A percentile compares a stretch with the other conserved stretches of the same genome.
Conservation (phyloP, 179 eudicot genomes). For the Sideroxylon spinosum region DNA sequence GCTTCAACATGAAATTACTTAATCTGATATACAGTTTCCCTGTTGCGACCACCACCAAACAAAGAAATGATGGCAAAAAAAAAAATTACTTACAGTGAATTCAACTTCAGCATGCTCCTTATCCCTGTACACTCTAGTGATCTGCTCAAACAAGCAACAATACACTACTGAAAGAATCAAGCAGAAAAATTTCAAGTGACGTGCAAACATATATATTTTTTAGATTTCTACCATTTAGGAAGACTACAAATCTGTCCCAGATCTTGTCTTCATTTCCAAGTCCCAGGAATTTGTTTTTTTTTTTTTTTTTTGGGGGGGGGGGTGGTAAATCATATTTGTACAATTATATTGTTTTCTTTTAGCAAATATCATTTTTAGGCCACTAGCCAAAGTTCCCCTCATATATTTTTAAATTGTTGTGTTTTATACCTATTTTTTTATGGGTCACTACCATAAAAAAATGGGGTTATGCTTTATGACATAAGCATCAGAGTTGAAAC, state of each 20-base stretch:
- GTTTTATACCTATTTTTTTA: no score
- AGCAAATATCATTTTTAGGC: not conserved
- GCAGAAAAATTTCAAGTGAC: not conserved
- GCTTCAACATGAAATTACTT: conserved; percentile 2
- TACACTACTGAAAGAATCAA: not conserved
- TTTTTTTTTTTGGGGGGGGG: no score
- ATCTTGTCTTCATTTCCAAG: not conserved
- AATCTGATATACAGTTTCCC: not conserved
- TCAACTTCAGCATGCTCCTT: conserved; percentile 91
- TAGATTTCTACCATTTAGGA: not conserved
- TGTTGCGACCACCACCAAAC: not conserved
- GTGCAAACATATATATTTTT: not conserved
- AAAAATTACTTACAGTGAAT: conserved; percentile 52
- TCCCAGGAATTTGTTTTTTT: no score
- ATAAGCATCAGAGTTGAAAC: not conserved
- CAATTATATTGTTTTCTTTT: not conserved
- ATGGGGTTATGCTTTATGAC: not conserved
- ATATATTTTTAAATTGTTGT: no score
- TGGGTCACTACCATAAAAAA: not conserved
- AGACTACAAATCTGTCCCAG: not conserved
- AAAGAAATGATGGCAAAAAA: conserved; percentile 6
- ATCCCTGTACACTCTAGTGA: conserved; percentile 79
- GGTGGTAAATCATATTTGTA: not conserved
- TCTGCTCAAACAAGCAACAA: conserved; percentile 27
- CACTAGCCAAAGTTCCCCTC: not conserved